Conservation (phyloP, 176 grass and related monocot species). For the Carex myosuroides region DNA sequence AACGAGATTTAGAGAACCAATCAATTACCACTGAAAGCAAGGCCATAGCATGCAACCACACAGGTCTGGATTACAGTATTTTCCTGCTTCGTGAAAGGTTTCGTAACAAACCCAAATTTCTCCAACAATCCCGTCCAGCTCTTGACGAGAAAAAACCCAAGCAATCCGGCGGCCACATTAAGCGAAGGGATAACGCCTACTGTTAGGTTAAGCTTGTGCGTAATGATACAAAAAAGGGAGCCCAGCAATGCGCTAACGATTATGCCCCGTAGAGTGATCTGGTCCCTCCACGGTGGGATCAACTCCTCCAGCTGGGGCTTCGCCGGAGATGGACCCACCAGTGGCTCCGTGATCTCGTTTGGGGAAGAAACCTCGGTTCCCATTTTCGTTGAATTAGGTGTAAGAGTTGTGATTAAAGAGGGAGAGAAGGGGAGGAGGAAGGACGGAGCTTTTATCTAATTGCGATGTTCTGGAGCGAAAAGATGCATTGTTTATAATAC, state of each 20-base stretch:
- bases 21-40: conserved; percentile 68
- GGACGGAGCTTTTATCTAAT: neutral
- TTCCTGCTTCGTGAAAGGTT: conserved; percentile 90
- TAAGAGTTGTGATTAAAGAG: neutral
- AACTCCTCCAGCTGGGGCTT: conserved; percentile 5
- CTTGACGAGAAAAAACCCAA: conserved; percentile 61
- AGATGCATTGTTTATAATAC: neutral
- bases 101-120: conserved; percentile 34
- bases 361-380: conserved; percentile 25
- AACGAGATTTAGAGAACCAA: neutral
- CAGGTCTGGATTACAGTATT: conserved; percentile 90
- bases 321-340: conserved; percentile 12
- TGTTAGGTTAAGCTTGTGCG: conserved; percentile 77
- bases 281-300: conserved; percentile 61
- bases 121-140: conserved; percentile 37
- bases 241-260: conserved; percentile 53
- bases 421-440: neutral
- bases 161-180: conserved; percentile 63
- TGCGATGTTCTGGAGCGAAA: neutral
- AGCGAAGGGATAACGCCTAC: conserved; percentile 70
- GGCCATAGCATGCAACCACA: conserved; percentile 77
- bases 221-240: conserved; percentile 68
- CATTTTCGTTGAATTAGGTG: conserved; percentile 21
- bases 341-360: conserved; percentile 27
- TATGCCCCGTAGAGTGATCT: conserved; percentile 51